These are phyloP conservation scores for Cystobasidium pallidum DNA, from an alignment of 1,284 basidiomycete species.

Conservation along the genomic window DNA sequence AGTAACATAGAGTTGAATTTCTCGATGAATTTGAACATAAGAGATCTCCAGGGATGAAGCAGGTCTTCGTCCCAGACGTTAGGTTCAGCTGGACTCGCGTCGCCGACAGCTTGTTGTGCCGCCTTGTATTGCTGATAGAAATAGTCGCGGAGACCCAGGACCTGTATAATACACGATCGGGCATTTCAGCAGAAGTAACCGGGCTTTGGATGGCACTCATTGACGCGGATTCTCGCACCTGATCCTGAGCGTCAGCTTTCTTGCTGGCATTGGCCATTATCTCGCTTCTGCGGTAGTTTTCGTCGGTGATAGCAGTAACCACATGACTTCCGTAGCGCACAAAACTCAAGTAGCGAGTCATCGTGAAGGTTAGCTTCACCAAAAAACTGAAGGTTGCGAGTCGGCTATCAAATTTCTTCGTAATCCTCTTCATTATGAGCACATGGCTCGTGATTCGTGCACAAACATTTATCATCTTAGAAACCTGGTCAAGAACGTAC, in stretches of 20 bases:
- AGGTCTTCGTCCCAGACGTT: neutral
- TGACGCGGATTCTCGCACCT: neutral
- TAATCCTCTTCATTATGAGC: conserved; percentile 1
- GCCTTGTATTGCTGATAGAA: conserved; percentile 2
- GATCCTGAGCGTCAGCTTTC: conserved; percentile 7
- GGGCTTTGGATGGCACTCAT: too few relatives aligned
- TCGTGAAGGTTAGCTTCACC: neutral
- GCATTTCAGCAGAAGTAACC: too few relatives aligned
- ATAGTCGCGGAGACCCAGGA: conserved; percentile 10
- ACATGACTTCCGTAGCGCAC: neutral
- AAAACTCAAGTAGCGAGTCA: neutral
- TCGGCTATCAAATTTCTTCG: neutral
- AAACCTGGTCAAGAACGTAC: neutral
- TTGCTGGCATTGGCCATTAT: neutral
- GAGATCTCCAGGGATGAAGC: neutral
- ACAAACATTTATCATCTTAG: neutral
- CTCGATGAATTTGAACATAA: neutral
- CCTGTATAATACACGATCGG: neutral
- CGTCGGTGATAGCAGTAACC: conserved; percentile 16
- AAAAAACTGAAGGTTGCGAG: conserved; percentile 3
- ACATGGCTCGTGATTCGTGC: neutral
- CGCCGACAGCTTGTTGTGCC: conserved; percentile 6
- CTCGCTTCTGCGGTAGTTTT: conserved; percentile 9
- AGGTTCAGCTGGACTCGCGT: neutral
- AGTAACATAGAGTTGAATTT: neutral